Evolutionary conservation across 2,329 filamentous ascomycete species (phyloP).

Genomic region (Colletotrichum godetiae): DNA sequence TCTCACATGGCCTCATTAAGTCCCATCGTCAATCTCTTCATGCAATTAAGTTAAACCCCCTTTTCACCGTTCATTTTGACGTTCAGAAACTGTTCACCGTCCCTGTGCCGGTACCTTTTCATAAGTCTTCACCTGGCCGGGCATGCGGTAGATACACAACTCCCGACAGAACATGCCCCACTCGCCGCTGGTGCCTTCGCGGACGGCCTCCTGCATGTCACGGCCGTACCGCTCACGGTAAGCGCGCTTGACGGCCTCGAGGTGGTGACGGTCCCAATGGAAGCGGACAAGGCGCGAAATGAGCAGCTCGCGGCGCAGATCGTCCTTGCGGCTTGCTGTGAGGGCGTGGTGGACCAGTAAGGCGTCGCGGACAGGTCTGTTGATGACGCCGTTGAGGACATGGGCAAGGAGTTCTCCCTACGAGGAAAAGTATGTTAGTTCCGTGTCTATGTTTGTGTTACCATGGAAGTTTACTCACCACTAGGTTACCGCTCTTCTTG

Average conservation of each 20-base stretch:
- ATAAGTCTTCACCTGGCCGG: constrained; percentile 67
- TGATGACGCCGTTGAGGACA: constrained; percentile 96
- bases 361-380: constrained; percentile 92
- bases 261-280: constrained; percentile 91
- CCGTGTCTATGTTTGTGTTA: background rate
- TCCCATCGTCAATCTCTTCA: background rate
- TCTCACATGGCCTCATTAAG: constrained; percentile 24
- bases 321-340: constrained; percentile 76
- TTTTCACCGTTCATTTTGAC: background rate
- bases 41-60: background rate
- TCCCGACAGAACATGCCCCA: constrained; percentile 82
- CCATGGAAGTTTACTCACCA: constrained; percentile 70
- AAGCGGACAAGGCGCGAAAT: constrained; percentile 88
- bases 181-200: constrained; percentile 79
- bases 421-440: constrained; percentile 18
- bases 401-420: constrained; percentile 95
- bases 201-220: constrained; percentile 81
- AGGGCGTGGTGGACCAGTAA: constrained; percentile 92
- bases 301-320: constrained; percentile 83
- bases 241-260: constrained; percentile 82
- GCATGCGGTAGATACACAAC: constrained; percentile 72
- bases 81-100: background rate
- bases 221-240: constrained; percentile 82
- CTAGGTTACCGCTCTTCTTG: constrained; percentile 89
- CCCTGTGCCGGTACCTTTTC: constrained; percentile 50